These are phyloP conservation scores for Ceratopteris richardii DNA, from an alignment of 75 land plant species.

Conservation along the genomic window DNA sequence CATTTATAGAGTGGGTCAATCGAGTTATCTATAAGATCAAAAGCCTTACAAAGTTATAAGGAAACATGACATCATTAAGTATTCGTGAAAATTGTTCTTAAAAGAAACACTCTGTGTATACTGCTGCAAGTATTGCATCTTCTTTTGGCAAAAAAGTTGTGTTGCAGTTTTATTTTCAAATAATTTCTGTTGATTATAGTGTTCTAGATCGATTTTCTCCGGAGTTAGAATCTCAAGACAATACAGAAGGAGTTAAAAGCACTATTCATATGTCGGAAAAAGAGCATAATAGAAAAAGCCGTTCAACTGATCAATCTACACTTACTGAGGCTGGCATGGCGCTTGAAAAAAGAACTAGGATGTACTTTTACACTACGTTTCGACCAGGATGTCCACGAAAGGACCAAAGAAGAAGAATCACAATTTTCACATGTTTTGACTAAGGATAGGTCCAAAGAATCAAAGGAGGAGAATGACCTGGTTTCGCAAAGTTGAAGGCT, in stretches of 20 bases:
- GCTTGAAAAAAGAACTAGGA: not conserved
- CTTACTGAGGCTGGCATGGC: not conserved
- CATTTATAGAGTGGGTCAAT: not conserved
- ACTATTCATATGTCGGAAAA: not conserved
- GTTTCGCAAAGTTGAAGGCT: conserved; percentile 50
- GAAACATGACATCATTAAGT: not conserved
- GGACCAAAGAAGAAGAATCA: not conserved
- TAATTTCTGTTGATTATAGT: not conserved
- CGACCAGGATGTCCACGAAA: not conserved
- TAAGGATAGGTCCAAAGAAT: not conserved
- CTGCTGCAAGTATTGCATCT: not conserved
- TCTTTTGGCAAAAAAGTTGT: not conserved
- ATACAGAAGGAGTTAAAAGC: not conserved
- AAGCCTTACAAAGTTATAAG: not conserved
- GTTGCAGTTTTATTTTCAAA: not conserved
- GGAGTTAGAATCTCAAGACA: not conserved
- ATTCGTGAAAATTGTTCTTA: not conserved
- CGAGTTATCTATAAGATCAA: no score
- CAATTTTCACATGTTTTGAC: not conserved
- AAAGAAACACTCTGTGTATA: not conserved
- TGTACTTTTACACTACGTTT: not conserved
- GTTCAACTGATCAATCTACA: no score
- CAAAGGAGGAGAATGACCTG: conserved; percentile 32
- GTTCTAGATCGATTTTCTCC: not conserved
- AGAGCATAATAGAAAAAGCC: not conserved